Base-by-base conservation (phyloP, 345 rosid species). In the Hypericum androsaemum region DNA sequence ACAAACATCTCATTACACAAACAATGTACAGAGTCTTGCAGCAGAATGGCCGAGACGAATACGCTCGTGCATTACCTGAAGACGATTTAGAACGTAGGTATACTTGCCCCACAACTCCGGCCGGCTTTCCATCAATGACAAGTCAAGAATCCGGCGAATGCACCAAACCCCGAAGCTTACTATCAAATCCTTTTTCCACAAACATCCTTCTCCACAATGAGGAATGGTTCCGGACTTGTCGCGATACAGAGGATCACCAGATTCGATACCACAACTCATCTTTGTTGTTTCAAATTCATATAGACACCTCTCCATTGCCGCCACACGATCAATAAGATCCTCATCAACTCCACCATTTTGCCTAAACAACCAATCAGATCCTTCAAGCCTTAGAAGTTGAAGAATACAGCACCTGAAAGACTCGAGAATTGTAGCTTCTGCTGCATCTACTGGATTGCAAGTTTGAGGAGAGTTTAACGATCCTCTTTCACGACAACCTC, bases 41-140 rank as follows among this genome's bases (percentile, higher is more conserved):
- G n/a, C n/a, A n/a, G n/a, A n/a, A n/a, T n/a, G n/a, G n/a, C n/a
- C n/a, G n/a, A n/a, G n/a, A n/a, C n/a, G n/a, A n/a, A n/a, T n/a
- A n/a, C n/a, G n/a, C n/a, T n/a, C n/a, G n/a, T n/a, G n/a, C n/a
- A 53, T 62, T 73, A 92, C 99, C 99, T 94, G 99, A 59, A 94
- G 95, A 43, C 80, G 97, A 71, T 94, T 94, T 43, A 94, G 82
- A 40, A 86, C 97, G 39, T 76, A 94, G 61, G 99, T 94, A 59
- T 94, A 86, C 64, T 86, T 94, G 54, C 99, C 99, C 99, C 99
- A 94, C 32, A 94, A 72, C 67, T 88, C 97, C 14, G 97, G 99
- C 42, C 99, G 77, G 71, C 99, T 88, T 74, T 94, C 99, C 97
- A 86, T 74, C 57, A 83, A 78, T n/a, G 97, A 94, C 68, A 94